A percentile compares a stretch with the other conserved stretches of the same genome.
phyloP scores from a whole-genome alignment of 108 stramenopile genomes.

The Cyclotella atomus region DNA sequence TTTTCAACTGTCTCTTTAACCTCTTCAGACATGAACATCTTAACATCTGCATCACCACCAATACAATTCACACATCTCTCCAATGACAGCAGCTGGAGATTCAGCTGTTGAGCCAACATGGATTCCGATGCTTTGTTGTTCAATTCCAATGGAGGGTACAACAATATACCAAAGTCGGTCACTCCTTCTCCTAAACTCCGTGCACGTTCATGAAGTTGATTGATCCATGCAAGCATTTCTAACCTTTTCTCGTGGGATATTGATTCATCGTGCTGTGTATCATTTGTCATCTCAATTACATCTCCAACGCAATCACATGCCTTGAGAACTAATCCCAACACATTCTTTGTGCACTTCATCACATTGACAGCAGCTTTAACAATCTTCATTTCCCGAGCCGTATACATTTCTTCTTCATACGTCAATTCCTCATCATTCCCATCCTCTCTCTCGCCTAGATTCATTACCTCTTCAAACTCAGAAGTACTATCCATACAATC shows the following conservation, averaged over 20 bases:
- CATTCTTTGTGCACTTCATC: constrained; percentile 79
- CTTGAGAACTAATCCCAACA: constrained; percentile 68
- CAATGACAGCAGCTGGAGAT: constrained; percentile 24
- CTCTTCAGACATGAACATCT: constrained; percentile 38
- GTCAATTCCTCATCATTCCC: constrained; percentile 34
- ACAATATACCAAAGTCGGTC: constrained; percentile 71
- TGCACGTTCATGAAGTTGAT: constrained; percentile 51
- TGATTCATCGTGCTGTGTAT: constrained; percentile 4
- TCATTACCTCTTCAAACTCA: constrained; percentile 83
- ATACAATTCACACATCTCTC: constrained; percentile 26
- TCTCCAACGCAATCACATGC: constrained; percentile 68
- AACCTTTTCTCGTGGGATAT: background rate
- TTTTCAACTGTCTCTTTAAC: constrained; percentile 20
- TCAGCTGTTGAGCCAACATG: constrained; percentile 17
- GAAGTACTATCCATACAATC: constrained; percentile 79
- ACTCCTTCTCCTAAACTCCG: constrained; percentile 77
- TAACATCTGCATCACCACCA: background rate
- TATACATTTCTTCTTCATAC: constrained; percentile 63
- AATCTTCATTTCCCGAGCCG: constrained; percentile 61
- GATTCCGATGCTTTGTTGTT: background rate
- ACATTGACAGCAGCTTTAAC: constrained; percentile 67
- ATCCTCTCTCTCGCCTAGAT: constrained; percentile 51
- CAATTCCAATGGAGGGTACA: constrained; percentile 79
- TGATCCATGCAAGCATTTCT: constrained; percentile 55
- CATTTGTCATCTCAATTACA: constrained; percentile 7